A percentile compares a stretch with the other conserved stretches of the same genome.
Evolutionary conservation across 139 green algal genomes (phyloP).

Genomic region (Cymbomonas tetramitiformis): DNA sequence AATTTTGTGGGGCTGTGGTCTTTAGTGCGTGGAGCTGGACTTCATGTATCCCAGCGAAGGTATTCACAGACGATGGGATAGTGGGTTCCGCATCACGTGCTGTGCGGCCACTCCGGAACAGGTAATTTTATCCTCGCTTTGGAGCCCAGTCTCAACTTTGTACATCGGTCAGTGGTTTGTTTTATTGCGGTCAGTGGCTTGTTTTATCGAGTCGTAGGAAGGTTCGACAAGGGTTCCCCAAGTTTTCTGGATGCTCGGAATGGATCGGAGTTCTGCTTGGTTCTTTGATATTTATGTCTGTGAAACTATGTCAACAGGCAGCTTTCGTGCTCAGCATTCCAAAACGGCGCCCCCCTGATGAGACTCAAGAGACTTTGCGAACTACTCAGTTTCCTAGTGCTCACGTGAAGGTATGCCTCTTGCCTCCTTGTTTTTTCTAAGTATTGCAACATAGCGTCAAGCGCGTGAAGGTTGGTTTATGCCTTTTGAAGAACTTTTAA

Average conservation of each 20-base stretch:
- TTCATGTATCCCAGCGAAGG: constrained; percentile 95
- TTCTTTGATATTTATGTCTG: no score
- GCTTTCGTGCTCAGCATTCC: constrained; percentile 71
- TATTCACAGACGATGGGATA: constrained; percentile 91
- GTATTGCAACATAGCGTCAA: not conserved
- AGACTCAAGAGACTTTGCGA: constrained; percentile 94
- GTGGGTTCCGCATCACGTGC: constrained; percentile 86
- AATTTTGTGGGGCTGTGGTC: constrained; percentile 23
- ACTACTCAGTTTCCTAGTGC: constrained; percentile 81
- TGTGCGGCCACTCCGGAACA: constrained; percentile 89
- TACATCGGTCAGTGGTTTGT: no score
- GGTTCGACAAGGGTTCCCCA: no score
- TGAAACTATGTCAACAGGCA: no score
- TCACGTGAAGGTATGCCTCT: constrained; percentile 91
- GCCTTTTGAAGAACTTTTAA: not conserved
- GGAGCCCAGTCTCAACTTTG: no score
- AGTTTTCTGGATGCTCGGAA: no score
- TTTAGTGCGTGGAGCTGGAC: constrained; percentile 97
- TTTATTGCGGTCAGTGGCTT: no score
- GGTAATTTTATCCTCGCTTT: no score
- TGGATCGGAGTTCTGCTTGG: no score
- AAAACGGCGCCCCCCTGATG: constrained; percentile 63
- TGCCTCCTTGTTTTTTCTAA: not conserved
- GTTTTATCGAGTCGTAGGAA: no score
- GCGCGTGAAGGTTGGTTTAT: not conserved